Percentiles rank a stretch among this genome's conserved stretches.
Evolutionary conservation across 2,329 filamentous ascomycete species (phyloP).

Genomic region (Ceratocystis ficicola): DNA sequence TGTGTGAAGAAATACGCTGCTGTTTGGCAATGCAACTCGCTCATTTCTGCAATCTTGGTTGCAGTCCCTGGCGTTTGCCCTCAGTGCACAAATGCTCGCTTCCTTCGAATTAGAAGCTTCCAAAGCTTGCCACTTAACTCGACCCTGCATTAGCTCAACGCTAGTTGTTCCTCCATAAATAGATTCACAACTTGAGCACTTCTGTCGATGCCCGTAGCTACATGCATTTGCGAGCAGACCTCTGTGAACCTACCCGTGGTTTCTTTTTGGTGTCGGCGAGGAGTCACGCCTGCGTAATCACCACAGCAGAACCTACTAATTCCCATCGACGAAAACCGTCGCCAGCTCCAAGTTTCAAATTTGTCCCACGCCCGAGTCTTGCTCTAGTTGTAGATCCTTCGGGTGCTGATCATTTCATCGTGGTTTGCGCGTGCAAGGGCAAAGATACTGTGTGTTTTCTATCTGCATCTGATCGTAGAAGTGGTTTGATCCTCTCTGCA

Average conservation of each 20-base stretch:
- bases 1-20: background rate
- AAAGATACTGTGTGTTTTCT: too few species aligned
- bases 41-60: background rate
- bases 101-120: slow-evolving; percentile 8
- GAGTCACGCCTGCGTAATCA: background rate
- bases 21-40: background rate
- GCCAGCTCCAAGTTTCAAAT: background rate
- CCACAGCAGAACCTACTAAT: too few species aligned
- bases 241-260: too few species aligned
- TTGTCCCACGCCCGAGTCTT: background rate
- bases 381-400: background rate
- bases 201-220: too few species aligned
- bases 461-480: background rate
- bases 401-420: background rate
- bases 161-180: slow-evolving; percentile 1
- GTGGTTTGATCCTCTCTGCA: background rate
- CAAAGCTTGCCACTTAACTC: slow-evolving; percentile 1
- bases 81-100: background rate
- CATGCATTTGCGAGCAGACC: too few species aligned
- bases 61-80: background rate
- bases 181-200: too few species aligned
- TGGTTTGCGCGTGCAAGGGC: background rate
- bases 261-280: background rate
- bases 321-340: background rate
- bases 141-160: slow-evolving; percentile 2